Percentiles rank a stretch among this genome's conserved stretches.
phyloP scores from a whole-genome alignment of 2,329 filamentous ascomycete species.

The Trichoderma brevicompactum region DNA sequence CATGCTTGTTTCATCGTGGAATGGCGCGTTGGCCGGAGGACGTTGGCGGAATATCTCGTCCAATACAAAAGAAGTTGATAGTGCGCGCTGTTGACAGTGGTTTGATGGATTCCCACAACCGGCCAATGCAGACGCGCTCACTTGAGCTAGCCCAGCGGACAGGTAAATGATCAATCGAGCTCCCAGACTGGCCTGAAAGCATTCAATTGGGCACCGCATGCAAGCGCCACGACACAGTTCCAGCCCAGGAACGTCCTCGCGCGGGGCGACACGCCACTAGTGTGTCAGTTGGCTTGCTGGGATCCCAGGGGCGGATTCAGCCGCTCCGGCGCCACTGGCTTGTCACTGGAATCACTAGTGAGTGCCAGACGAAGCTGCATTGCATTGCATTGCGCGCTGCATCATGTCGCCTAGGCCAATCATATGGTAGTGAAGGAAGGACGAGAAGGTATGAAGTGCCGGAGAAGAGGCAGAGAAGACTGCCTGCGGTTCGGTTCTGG shows the following conservation, averaged over 20 bases:
- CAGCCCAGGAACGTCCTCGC: slow-evolving; percentile 10
- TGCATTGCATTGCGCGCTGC: slow-evolving; percentile 1
- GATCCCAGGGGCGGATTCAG: slow-evolving; percentile 27
- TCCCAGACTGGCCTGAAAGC: slow-evolving; percentile 24
- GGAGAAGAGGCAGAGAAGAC: background rate
- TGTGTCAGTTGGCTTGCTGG: slow-evolving; percentile 10
- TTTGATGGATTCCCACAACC: slow-evolving; percentile 24
- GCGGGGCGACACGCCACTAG: slow-evolving; percentile 19
- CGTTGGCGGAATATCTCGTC: background rate
- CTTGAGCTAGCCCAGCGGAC: slow-evolving; percentile 5
- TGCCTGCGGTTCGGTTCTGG: background rate
- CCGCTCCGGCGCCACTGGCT: slow-evolving; percentile 26
- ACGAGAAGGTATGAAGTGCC: background rate
- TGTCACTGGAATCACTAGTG: slow-evolving; percentile 16
- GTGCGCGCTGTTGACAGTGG: background rate
- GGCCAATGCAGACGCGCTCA: background rate
- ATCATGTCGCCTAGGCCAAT: background rate
- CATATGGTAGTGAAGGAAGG: background rate
- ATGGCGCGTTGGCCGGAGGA: background rate
- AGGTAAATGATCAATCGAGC: background rate
- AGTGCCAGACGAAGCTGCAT: slow-evolving; percentile 14
- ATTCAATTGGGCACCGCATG: slow-evolving; percentile 23
- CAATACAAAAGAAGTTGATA: background rate
- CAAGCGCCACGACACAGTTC: slow-evolving; percentile 21
- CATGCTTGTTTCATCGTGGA: background rate